Conservation (phyloP, 441 rosid genomes). For the Arabidopsis lyrata region DNA sequence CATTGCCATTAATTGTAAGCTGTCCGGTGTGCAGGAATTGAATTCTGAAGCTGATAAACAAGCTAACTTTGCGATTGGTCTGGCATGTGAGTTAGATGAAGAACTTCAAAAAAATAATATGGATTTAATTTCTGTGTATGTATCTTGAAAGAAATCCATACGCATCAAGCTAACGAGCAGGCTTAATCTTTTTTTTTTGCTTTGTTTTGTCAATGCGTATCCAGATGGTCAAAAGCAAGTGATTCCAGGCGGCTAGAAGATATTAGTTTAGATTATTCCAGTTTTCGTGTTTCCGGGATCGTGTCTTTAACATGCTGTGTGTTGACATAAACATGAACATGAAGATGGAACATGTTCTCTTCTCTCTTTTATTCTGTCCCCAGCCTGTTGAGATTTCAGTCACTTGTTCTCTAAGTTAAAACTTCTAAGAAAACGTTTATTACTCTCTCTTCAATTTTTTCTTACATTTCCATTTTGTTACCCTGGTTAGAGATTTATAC, state of each 20-base stretch:
- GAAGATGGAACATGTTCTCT: constrained; percentile 23
- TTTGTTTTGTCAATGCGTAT: constrained; percentile 34
- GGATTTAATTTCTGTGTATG: constrained; percentile 1
- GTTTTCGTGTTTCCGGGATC: constrained; percentile 29
- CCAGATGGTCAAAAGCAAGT: constrained; percentile 73
- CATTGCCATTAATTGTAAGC: neutral
- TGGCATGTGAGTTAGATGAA: constrained; percentile 56
- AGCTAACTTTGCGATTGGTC: constrained; percentile 73
- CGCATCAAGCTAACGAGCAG: neutral
- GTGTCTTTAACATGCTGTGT: constrained; percentile 24
- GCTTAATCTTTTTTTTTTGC: neutral
- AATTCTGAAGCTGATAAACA: constrained; percentile 82
- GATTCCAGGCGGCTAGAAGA: constrained; percentile 41
- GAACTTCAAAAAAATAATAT: too few species aligned
- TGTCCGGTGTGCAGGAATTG: constrained; percentile 57
- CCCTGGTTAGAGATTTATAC: too few species aligned
- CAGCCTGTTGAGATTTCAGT: constrained; percentile 17
- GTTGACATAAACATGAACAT: constrained; percentile 6
- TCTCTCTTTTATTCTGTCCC: constrained; percentile 31
- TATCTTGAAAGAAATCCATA: constrained; percentile 3
- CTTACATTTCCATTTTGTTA: too few species aligned
- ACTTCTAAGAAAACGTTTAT: too few species aligned
- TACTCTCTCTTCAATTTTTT: too few species aligned
- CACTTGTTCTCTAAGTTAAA: constrained; percentile 24
- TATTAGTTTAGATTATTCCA: neutral